Evolutionary conservation across 495 filamentous ascomycete genomes (phyloP), one percentile per base, ranked within the genome.

Genomic region (Tetracladium marchalianum): DNA sequence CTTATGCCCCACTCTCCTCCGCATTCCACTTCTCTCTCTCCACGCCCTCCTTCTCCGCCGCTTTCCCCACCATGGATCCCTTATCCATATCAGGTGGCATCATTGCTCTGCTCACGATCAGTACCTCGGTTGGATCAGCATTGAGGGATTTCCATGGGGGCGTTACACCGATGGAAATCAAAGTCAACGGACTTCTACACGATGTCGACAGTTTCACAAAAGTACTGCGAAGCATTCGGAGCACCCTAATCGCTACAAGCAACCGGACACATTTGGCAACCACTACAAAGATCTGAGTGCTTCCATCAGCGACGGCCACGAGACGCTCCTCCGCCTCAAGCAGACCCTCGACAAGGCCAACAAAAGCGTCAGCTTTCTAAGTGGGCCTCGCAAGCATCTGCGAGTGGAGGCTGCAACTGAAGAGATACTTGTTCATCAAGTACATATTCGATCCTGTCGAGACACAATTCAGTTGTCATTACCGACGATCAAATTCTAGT

Each of bases 151-250:
- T 55, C 31, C 22, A 43, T 24, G 44, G 47, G 27, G 44, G 39
- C 7, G 52, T 39, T 11, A 36, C 24, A 33, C 11, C 40, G 15
- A 40, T 39, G 5, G 44, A 55, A 13, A 31, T 18, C n/a, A 51
- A 44, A 24, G 41, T 55, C 44, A 51, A 48, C 17, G 48, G 43
- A 11, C 31, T 51, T n/a, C 35, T 55, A 2, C 31, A 31, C n/a
- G 44, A 55, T 34, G 47, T 55, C n/a, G 47, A 51, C 18, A 48
- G 43, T 13, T 55, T 55, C 19, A 41, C 40, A 9, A 27, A 47
- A 44, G 52, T 55, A 1, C 38, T 49, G 15, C 10, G 35, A 12
- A 13, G 45, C 10, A 51, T 51, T 39, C 47, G 45, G 18, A 41
- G 48, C 17, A 55, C 52, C 17, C 38, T 55, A 4, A 1, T 47